These are phyloP conservation scores for Petunia hybrid DNA, from an alignment of 305 asterid species.

Conservation along the genomic window DNA sequence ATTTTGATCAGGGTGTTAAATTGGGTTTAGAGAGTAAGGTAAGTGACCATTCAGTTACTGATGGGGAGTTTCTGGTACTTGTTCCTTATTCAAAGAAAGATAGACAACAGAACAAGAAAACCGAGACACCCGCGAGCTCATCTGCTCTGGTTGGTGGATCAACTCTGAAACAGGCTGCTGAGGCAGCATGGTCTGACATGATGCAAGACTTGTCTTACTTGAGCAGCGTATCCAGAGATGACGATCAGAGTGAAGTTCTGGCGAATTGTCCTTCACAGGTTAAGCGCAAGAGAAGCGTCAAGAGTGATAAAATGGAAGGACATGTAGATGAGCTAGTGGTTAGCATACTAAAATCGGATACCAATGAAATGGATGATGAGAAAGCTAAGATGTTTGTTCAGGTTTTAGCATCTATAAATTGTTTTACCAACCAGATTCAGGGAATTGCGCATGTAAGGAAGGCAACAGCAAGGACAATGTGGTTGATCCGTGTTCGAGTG, in stretches of 20 bases:
- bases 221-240: conserved; percentile 39
- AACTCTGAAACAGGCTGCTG: conserved; percentile 51
- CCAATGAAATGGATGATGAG: conserved; percentile 52
- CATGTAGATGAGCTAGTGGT: conserved; percentile 48
- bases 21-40: conserved; percentile 62
- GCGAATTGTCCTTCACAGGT: conserved; percentile 36
- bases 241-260: conserved; percentile 40
- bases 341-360: conserved; percentile 53
- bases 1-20: conserved; percentile 51
- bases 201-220: conserved; percentile 72
- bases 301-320: conserved; percentile 44
- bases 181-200: conserved; percentile 77
- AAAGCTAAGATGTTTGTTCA: conserved; percentile 49
- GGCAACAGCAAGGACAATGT: conserved; percentile 40
- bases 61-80: conserved; percentile 72
- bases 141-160: conserved; percentile 40
- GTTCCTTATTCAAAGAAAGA: conserved; percentile 75
- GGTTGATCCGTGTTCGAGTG: conserved; percentile 45
- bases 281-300: conserved; percentile 48
- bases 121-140: conserved; percentile 45
- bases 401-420: conserved; percentile 60
- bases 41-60: conserved; percentile 51
- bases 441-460: conserved; percentile 57
- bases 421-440: conserved; percentile 62
- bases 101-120: conserved; percentile 45